Base-by-base conservation (phyloP, 2,329 filamentous ascomycete genomes). In the Penicillium sp. region DNA sequence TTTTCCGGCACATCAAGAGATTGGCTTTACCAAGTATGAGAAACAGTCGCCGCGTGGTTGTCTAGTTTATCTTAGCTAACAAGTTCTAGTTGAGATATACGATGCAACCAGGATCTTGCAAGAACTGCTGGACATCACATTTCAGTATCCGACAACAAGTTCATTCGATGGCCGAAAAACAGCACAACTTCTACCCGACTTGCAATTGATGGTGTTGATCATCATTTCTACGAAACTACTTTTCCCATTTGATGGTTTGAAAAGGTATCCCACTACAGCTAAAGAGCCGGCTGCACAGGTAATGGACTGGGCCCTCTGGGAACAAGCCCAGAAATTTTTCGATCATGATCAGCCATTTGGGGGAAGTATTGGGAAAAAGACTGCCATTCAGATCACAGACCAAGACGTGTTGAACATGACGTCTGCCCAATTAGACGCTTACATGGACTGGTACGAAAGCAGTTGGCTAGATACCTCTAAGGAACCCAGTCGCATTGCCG, bases 161-260 rank as follows among this genome's bases (percentile, higher is more conserved):
- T 58, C 67, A 55, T 60, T 50, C 57, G 74, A 79, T 32, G 51
- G 44, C n/a, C 60, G 44, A 57, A 74, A 65, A 32, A 66, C 63
- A 37, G 61, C 79, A 26, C 74, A 82, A 9, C 79, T 85, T 49
- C 82, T 88, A 59, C 91, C 94, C 0, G 94, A 97, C 67, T 78
- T 89, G 6, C 83, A 89, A 42, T 76, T 97, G 1, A 79, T 91
- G 53, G 81, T 86, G 4, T 76, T 90, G 4, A 72, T 96, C 4
- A 78, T 96, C 2, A 80, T 96, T 14, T 85, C 89, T 4, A 85
- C 88, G 4, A 97, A 97, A 66, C 72, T 96, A 2, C 79, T 89
- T 20, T 92, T 90, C 65, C 90, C 93, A 0, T 85, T 96, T 43
- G 85, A 90, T 65, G 76, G 78, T 22, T 66, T 80, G 13, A 71